Base-by-base conservation (phyloP, 169 alveolate genomes). In the Eimeria necatrix region DNA sequence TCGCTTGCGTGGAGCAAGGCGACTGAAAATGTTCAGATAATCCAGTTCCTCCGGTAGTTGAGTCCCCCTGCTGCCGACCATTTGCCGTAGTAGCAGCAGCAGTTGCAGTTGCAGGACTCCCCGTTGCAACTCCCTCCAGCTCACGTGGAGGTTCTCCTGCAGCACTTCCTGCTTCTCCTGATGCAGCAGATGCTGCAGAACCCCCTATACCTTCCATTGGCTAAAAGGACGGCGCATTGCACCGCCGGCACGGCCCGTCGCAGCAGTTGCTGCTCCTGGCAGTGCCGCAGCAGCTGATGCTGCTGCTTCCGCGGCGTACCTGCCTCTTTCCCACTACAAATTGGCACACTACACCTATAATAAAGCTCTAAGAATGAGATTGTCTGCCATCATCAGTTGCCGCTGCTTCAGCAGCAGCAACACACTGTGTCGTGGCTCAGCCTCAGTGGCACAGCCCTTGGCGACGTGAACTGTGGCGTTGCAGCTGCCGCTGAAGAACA, bases 371-470 rank as follows among this genome's bases (percentile, higher is more conserved):
- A 24, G 22, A 68, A 68, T 68, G 51, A 24, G 78, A 41, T 68
- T 48, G 51, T 41, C 22, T 1, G 32, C 32, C 85, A 74, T 74
- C 14, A 74, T 74, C 59, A 26, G 85, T 48, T 74, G 85, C 85
- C 41, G 85, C 85, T 74, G 60, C 60, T 74, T 41, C 16, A 41
- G 85, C 85, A 41, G 85, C 85, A 74, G 60, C 16, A 10, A 41
- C 41, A 32, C 41, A 32, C 41, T 0, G 41, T 32, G 41, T 32
- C 41, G 41, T 32, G 41, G 41, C 41, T 32, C 41, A 32, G 41
- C 41, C 41, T 32, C 41, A 32, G 41, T 32, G 41, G 41, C 41
- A 32, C 41, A 32, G 41, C 41, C 41, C 3, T 32, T 32, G 41
- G 41, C 41, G 41, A 32, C 41, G 41, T 32, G 41, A 32, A 32